These are phyloP conservation scores for Oryza brachyantha DNA, from an alignment of 176 grass and related monocot species.

Conservation along the genomic window DNA sequence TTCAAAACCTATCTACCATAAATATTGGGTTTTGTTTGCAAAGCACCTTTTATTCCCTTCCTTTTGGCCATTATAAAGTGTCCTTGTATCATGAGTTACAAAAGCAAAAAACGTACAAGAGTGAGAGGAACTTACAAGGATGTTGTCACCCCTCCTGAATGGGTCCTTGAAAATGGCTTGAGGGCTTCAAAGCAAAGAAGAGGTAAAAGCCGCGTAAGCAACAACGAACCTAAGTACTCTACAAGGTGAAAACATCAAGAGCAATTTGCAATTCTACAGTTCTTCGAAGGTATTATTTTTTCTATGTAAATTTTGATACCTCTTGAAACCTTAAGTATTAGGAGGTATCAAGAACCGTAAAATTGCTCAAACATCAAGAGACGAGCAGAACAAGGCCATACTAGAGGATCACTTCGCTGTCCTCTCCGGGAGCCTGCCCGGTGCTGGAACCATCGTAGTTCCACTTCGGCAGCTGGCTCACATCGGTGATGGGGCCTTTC, in stretches of 20 bases:
- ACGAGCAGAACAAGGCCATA: conserved; percentile 37
- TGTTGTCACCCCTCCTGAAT: conserved; percentile 91
- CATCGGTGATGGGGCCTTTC: conserved; percentile 55
- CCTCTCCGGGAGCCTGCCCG: conserved; percentile 87
- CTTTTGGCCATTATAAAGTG: neutral
- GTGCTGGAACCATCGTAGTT: conserved; percentile 98
- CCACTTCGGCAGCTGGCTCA: conserved; percentile 87
- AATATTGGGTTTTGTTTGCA: neutral
- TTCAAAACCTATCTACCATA: neutral
- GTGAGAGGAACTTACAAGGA: conserved; percentile 60
- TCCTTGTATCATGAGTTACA: neutral
- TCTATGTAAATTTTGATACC: too few relatives aligned
- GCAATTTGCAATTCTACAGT: too few relatives aligned
- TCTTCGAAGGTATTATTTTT: too few relatives aligned
- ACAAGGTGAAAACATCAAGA: neutral
- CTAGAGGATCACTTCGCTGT: conserved; percentile 98
- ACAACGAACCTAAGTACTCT: neutral
- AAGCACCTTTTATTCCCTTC: neutral
- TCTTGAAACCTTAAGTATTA: too few relatives aligned
- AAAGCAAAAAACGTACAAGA: conserved; percentile 1
- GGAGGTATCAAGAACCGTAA: too few relatives aligned
- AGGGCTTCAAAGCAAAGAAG: conserved; percentile 48
- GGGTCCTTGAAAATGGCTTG: conserved; percentile 97
- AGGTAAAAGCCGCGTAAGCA: conserved; percentile 7
- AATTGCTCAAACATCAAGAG: too few relatives aligned